phyloP scores from a whole-genome alignment of 225 moss, liverwort and hornwort species.

The Takakia lepidozioides region DNA sequence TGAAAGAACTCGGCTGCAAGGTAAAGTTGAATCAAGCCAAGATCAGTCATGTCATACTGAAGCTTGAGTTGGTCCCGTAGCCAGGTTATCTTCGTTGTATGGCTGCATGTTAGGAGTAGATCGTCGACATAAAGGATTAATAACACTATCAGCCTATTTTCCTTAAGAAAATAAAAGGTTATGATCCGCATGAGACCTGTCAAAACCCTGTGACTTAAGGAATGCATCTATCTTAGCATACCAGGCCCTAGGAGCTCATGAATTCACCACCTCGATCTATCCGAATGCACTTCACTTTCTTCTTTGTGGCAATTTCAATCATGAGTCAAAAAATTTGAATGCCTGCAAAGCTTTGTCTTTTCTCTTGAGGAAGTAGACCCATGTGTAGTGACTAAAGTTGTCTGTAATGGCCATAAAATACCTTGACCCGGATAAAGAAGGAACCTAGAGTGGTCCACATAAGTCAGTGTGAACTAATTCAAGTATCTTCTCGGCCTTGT shows the following conservation, averaged over 20 bases:
- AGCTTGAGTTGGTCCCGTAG: not conserved
- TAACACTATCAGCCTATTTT: not conserved
- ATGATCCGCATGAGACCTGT: not conserved
- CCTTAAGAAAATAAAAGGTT: slow-evolving; percentile 4
- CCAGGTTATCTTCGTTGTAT: not conserved
- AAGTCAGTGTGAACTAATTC: slow-evolving; percentile 7
- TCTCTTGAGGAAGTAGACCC: slow-evolving; percentile 1
- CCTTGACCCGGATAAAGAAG: not conserved
- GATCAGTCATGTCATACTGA: not conserved
- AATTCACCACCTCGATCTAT: slow-evolving; percentile 2
- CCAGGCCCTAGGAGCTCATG: slow-evolving; percentile 2
- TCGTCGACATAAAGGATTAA: slow-evolving; percentile 1
- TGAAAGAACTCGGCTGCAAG: no score
- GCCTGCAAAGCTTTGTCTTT: not conserved
- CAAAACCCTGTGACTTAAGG: not conserved
- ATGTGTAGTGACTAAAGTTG: not conserved
- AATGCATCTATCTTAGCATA: not conserved
- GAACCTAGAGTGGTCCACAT: not conserved
- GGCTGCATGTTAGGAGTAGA: not conserved
- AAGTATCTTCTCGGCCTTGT: not conserved
- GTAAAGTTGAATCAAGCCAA: not conserved
- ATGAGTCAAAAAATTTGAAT: not conserved
- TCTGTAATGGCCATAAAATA: slow-evolving; percentile 3
- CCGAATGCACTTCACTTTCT: not conserved
- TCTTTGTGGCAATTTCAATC: not conserved